A percentile compares a stretch with the other conserved stretches of the same genome.
phyloP scores from a whole-genome alignment of 1,284 basidiomycete genomes.

The Singerocomus inundabilis region DNA sequence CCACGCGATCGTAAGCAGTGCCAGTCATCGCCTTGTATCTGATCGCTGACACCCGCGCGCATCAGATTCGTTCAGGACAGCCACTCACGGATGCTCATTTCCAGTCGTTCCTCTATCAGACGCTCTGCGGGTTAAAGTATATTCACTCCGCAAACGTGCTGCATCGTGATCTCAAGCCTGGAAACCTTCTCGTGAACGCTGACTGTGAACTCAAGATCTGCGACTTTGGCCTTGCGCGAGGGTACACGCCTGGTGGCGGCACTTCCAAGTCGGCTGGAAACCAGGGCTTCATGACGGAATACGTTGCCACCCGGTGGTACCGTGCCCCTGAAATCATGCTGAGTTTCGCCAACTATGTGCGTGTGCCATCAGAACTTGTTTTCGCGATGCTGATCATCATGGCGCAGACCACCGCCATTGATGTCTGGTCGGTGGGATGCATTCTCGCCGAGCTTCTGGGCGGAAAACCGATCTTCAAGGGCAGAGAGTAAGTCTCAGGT shows the following conservation, averaged over 20 bases:
- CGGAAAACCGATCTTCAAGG: conserved; percentile 98
- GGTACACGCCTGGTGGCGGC: conserved; percentile 82
- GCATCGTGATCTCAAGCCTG: conserved; percentile 97
- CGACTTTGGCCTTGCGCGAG: conserved; percentile 96
- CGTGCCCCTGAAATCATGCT: conserved; percentile 97
- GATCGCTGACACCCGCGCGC: conserved; percentile 5
- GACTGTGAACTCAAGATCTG: conserved; percentile 99
- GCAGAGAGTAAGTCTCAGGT: conserved; percentile 74
- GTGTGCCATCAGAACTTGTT: conserved; percentile 27
- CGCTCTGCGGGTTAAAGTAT: conserved; percentile 96
- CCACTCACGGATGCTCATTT: conserved; percentile 98
- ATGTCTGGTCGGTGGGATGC: conserved; percentile 98
- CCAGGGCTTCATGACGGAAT: conserved; percentile 99
- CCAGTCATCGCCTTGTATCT: not conserved
- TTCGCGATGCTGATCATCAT: conserved; percentile 9
- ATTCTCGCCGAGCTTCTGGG: conserved; percentile 96
- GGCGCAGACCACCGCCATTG: conserved; percentile 76
- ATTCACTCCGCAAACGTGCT: conserved; percentile 99
- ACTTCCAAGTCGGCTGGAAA: conserved; percentile 70
- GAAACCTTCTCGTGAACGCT: conserved; percentile 95
- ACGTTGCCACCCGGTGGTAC: conserved; percentile 97
- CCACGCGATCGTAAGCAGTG: conserved; percentile 81
- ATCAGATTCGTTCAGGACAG: conserved; percentile 93
- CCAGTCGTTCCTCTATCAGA: conserved; percentile 98
- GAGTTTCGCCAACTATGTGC: conserved; percentile 92